These are phyloP conservation scores for Aureobasidium uvarum DNA, from an alignment of 2,329 filamentous ascomycete species.

Conservation along the genomic window DNA sequence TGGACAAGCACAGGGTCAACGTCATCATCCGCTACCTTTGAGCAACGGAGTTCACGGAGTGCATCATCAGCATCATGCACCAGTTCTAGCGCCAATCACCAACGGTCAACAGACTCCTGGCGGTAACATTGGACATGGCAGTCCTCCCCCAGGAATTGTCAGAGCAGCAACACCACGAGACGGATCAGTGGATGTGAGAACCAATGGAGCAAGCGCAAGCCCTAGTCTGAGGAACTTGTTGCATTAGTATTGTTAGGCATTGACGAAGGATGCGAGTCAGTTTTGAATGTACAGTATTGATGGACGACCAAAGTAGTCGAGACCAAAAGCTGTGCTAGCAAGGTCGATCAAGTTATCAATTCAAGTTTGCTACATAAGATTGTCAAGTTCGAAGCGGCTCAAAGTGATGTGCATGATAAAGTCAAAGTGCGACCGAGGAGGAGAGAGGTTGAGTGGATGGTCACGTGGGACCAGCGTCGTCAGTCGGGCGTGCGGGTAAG, in stretches of 20 bases:
- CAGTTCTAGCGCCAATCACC: background rate
- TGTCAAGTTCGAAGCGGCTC: too few relatives aligned
- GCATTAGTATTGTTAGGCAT: conserved; percentile 36
- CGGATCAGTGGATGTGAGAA: conserved; percentile 31
- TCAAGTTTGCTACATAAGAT: background rate
- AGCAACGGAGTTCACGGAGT: conserved; percentile 22
- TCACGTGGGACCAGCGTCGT: conserved; percentile 6
- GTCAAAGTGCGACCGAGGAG: background rate
- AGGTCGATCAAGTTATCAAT: background rate
- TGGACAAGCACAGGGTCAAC: background rate
- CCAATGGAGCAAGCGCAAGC: conserved; percentile 45
- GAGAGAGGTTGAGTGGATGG: background rate
- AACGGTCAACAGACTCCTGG: conserved; percentile 6
- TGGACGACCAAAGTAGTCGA: conserved; percentile 9
- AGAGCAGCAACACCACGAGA: conserved; percentile 33
- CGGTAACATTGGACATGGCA: conserved; percentile 10
- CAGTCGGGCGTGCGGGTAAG: background rate
- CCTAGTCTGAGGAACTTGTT: conserved; percentile 50
- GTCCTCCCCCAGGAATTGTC: conserved; percentile 9
- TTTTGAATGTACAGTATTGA: background rate
- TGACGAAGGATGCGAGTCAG: background rate
- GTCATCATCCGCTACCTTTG: conserved; percentile 8
- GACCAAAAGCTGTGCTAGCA: conserved; percentile 2
- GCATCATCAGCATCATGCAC: conserved; percentile 16
- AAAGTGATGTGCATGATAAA: too few relatives aligned